Evolutionary conservation across 495 filamentous ascomycete genomes (phyloP), one percentile per base, ranked within the genome.

Genomic region (Aspergillus asperescens): DNA sequence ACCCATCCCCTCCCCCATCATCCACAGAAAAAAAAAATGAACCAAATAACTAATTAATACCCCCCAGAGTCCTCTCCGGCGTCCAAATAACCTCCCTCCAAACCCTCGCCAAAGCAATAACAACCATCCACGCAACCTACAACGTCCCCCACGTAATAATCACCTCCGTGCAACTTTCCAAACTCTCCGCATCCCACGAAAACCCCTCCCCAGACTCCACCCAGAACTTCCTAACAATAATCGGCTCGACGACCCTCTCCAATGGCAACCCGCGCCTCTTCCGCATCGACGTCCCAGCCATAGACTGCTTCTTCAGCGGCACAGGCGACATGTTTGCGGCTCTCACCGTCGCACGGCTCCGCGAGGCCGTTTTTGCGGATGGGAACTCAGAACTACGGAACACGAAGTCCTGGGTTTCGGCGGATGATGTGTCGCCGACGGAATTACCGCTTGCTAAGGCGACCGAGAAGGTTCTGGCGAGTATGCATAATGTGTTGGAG

Each of bases 281-380:
- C 78, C 80, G 84, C 52, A 79, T 97, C 63, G 80, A 87, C 47
- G 84, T 96, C 46, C 89, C 92, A 1, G 81, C 87, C 5, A 82
- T 97, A 47, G 86, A 95, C 61, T 87, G 87, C 67, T 94, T 89
- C 76, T 98, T 96, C 68, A 89, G 85, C 62, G 93, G 93, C 22
- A 96, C 93, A 1, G 93, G 93, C 12, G 93, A 98, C 72, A 96
- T 98, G 90, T 96, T 98, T 65, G 90, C 93, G 34, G 91, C 94
- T 19, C 73, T 96, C 47, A 92, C 84, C 43, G 79, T 95, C 2
- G 88, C 88, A 20, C 84, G 93, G n/a, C 81, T 98, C 49, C 83
- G 92, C 56, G 90, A 96, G 74, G 88, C 87, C 5, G 82, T 85
- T 13, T 57, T 59, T 10, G 65, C 73, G 1, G 74, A 67, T 0